Evolutionary conservation across 1,284 basidiomycete genomes (phyloP).

Genomic region (Ustilago esculenta): DNA sequence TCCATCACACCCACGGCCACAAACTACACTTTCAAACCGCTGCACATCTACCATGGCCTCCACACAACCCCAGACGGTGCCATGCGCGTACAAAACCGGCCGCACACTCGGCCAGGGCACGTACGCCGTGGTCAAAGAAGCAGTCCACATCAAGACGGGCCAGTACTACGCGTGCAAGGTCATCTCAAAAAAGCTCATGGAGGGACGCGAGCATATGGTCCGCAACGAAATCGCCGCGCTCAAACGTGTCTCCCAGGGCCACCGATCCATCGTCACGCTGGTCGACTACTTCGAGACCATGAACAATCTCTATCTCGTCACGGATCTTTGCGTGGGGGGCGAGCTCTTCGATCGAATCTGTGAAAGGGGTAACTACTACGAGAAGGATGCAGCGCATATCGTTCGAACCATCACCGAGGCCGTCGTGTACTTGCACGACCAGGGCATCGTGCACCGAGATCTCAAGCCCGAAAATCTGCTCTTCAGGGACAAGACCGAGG

Average conservation of each 20-base stretch:
- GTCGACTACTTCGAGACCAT: conserved; percentile 98
- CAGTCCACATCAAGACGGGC: conserved; percentile 91
- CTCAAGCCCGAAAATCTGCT: conserved; percentile 97
- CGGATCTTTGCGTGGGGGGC: conserved; percentile 96
- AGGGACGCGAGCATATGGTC: conserved; percentile 73
- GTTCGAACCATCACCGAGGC: conserved; percentile 86
- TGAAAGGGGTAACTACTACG: conserved; percentile 95
- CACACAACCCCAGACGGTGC: conserved; percentile 56
- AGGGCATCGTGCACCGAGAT: conserved; percentile 96
- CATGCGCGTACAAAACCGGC: conserved; percentile 66
- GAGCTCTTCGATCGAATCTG: conserved; percentile 99
- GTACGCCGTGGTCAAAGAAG: conserved; percentile 91
- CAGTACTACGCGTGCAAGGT: conserved; percentile 69
- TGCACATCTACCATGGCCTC: conserved; percentile 16
- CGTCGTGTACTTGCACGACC: conserved; percentile 89
- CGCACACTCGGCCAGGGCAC: conserved; percentile 78
- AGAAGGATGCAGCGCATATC: conserved; percentile 91
- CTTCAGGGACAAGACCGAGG: conserved; percentile 87
- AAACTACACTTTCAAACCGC: background rate
- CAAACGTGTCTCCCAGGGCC: conserved; percentile 90
- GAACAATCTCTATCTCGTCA: conserved; percentile 85
- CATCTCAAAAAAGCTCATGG: conserved; percentile 94
- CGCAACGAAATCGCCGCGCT: conserved; percentile 96
- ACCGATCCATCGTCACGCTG: conserved; percentile 76
- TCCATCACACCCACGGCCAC: no score